Evolutionary conservation across 2,329 filamentous ascomycete genomes (phyloP).

Genomic region (Capronia epimyces): DNA sequence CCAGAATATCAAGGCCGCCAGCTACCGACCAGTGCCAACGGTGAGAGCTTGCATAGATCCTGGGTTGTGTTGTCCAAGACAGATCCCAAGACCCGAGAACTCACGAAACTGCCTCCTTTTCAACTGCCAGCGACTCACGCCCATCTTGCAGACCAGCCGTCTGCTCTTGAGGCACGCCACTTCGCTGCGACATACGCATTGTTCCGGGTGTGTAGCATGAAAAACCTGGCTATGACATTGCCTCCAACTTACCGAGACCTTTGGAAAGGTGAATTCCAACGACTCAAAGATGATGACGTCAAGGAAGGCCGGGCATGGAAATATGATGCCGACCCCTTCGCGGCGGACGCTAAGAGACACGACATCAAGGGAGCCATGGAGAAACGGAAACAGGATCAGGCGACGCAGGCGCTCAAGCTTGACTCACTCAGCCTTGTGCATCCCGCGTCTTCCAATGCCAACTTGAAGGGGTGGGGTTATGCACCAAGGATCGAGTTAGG

Average conservation of each 20-base stretch:
- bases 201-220: constrained; percentile 89
- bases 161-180: constrained; percentile 83
- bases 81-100: constrained; percentile 77
- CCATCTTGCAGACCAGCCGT: constrained; percentile 68
- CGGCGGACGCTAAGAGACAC: constrained; percentile 66
- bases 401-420: constrained; percentile 54
- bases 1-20: constrained; percentile 80
- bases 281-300: constrained; percentile 73
- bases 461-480: constrained; percentile 69
- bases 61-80: constrained; percentile 68
- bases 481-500: constrained; percentile 94
- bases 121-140: constrained; percentile 71
- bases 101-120: constrained; percentile 70
- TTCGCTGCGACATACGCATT: constrained; percentile 88
- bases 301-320: constrained; percentile 75
- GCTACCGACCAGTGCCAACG: constrained; percentile 38
- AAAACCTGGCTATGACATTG: constrained; percentile 90
- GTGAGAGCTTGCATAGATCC: constrained; percentile 60
- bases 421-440: constrained; percentile 33
- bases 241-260: constrained; percentile 83
- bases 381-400: constrained; percentile 69
- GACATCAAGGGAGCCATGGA: constrained; percentile 70
- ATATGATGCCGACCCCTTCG: constrained; percentile 94
- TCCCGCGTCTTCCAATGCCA: constrained; percentile 34
- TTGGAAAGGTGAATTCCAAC: constrained; percentile 83